Base-by-base conservation (phyloP, 176 grass and related monocot genomes). In the Zoysia pacifica region DNA sequence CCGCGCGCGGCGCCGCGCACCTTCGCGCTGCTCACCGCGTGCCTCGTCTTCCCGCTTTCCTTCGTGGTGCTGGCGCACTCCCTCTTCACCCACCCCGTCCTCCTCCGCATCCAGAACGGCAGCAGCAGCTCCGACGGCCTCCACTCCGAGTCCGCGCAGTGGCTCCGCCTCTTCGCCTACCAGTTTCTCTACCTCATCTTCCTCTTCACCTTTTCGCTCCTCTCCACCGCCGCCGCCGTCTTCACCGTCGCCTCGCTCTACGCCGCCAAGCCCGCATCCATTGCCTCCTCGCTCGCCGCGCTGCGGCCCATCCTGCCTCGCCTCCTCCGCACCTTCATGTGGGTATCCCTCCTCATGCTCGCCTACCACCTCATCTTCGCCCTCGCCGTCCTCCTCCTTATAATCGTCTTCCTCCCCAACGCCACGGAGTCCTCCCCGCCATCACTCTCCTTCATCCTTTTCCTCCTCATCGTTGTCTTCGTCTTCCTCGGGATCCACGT, bases 171-270 rank as follows among this genome's bases (percentile, higher is more conserved):
- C 53, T 80, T 99, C 79, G 81, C 73, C 19, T 95, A 91, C 81
- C 96, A 93, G 73, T 95, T 95, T 79, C 20, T 88, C 76, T 99
- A 95, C 82, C 75, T 91, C 83, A 53, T 95, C 75, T 89, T 99
- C 86, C 96, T 99, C 84, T 95, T 95, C 90, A 89, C 79, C 79
- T 93, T 99, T 86, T 95, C 96, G 46, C 90, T 99, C 68, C 96
- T 99, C 79, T 94, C 96, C 88, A 95, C 96, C 37, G 96, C 88
- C 36, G 88, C 96, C 67, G 88, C 84, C 58, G 96, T 99, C 71
- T 99, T 99, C 79, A 93, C 92, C 59, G 92, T 99, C 64, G 96
- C 96, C 4, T 99, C 96, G 6, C 96, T 99, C 83, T 99, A 99
- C 85, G 88, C 96, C 52, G 53, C 59, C 84, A 94, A 93, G 83